phyloP scores from a whole-genome alignment of 495 filamentous ascomycete genomes.

The Podospora tetraspora region DNA sequence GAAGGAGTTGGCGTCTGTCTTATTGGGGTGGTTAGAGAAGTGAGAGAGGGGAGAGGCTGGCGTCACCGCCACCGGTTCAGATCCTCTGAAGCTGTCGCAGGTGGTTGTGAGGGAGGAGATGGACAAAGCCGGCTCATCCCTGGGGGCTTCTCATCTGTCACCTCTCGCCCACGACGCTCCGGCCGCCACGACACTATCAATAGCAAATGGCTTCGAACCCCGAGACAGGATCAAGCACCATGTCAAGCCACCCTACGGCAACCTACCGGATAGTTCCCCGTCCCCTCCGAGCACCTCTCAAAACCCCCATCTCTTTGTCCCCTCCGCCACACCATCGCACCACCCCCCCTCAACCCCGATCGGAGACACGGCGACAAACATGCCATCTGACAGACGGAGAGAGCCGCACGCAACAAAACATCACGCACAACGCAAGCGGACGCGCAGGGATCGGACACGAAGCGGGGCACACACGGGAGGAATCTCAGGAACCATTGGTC shows the following conservation, averaged over 20 bases:
- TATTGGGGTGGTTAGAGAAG: not conserved
- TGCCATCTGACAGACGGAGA: not conserved
- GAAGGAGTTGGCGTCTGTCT: not conserved
- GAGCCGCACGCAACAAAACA: not conserved
- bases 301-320: not conserved
- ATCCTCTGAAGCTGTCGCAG: too few relatives aligned
- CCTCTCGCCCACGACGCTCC: not conserved
- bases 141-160: not conserved
- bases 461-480: not conserved
- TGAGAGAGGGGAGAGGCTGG: not conserved
- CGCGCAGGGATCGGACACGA: not conserved
- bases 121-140: not conserved
- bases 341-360: not conserved
- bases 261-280: not conserved
- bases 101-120: not conserved
- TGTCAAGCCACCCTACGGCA: not conserved
- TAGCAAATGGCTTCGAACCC: not conserved
- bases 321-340: too few relatives aligned
- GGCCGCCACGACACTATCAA: not conserved
- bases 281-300: too few relatives aligned
- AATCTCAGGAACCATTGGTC: not conserved
- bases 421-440: not conserved
- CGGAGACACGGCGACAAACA: not conserved
- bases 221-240: not conserved
- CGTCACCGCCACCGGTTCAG: not conserved